phyloP scores from a whole-genome alignment of 345 rosid genomes.

The Hypericum androsaemum region DNA sequence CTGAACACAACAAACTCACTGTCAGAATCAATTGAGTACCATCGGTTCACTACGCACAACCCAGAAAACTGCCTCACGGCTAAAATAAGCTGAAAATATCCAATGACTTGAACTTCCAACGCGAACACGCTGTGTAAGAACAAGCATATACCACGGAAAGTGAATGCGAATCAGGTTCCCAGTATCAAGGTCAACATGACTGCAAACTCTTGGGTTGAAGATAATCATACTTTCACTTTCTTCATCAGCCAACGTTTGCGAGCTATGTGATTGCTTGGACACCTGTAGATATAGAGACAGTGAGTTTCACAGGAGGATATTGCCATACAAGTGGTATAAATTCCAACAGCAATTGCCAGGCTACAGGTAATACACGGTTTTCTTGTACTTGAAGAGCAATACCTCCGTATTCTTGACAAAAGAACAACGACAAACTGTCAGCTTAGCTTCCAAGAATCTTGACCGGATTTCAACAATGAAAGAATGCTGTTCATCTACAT shows the following conservation, averaged over 20 bases:
- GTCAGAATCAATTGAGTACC: not conserved
- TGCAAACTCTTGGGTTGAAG: constrained; percentile 64
- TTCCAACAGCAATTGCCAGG: no score
- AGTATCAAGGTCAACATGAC: constrained; percentile 68
- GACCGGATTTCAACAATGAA: constrained; percentile 43
- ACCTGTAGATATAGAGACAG: constrained; percentile 31
- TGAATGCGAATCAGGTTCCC: constrained; percentile 52
- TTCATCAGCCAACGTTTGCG: constrained; percentile 18
- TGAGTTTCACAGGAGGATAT: constrained; percentile 1
- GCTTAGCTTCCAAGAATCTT: constrained; percentile 66
- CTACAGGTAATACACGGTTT: not conserved
- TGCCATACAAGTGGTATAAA: not conserved
- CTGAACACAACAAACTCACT: constrained; percentile 30
- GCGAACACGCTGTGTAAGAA: not conserved
- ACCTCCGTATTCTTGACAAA: constrained; percentile 44
- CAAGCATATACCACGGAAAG: constrained; percentile 49
- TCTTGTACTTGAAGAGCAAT: constrained; percentile 6
- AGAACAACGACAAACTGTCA: constrained; percentile 58
- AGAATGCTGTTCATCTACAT: constrained; percentile 32
- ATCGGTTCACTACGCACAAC: not conserved
- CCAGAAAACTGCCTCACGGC: not conserved
- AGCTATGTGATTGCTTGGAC: constrained; percentile 15
- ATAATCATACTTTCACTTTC: constrained; percentile 40
- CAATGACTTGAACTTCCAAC: not conserved
- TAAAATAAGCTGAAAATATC: not conserved